Base-by-base conservation (phyloP, 768 basidiomycete genomes). In the Sporobolomyces roseus region DNA sequence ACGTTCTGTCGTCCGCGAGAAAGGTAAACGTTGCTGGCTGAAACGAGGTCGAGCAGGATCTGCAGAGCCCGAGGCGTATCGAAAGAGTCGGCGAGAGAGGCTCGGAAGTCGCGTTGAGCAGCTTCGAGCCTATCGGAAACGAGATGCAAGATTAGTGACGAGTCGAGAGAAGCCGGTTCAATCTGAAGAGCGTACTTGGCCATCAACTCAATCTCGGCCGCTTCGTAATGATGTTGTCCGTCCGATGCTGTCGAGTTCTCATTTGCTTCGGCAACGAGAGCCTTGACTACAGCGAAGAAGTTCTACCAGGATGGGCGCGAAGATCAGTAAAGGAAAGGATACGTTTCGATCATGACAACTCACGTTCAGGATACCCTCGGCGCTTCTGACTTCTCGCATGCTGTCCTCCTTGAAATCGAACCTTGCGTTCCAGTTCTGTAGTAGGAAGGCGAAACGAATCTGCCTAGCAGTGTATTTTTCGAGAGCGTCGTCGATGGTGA, bases 51-150 rank as follows among this genome's bases (percentile, higher is more conserved):
- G 17, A 88, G 83, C 23, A 98, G 80, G 63, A 86, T 80, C 74
- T 84, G 83, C 29, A 98, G 79, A 0, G 92, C 93, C 23, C 81
- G 83, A 3, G 93, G 91, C 0, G 96, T 98, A 78, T 98, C 93
- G 83, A 98, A 96, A 0, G 93, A 97, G 78, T 99, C 94, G 79
- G 89, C 93, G 53, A 99, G 86, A 0, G 93, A 90, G 17, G 80
- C 82, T 61, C 91, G 86, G 83, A 99, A 94, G 12, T 84, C 82
- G 48, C 83, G 74, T 78, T 93, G 93, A 53, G 86, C 85, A 61
- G 85, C 81, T 72, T 88, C 83, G 41, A 93, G 81, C 74, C 92
- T 96, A n/a, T n/a, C n/a, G 74, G 2, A 52, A 1, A 21, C 30
- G 16, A 29, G 41, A 21, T 33, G 36, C 27, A 36, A 32, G 45